A percentile compares a stretch with the other conserved stretches of the same genome.
These are phyloP conservation scores for Coemansia sp. DNA, from an alignment of 192 early-diverging fungal genomes.

Conservation along the genomic window DNA sequence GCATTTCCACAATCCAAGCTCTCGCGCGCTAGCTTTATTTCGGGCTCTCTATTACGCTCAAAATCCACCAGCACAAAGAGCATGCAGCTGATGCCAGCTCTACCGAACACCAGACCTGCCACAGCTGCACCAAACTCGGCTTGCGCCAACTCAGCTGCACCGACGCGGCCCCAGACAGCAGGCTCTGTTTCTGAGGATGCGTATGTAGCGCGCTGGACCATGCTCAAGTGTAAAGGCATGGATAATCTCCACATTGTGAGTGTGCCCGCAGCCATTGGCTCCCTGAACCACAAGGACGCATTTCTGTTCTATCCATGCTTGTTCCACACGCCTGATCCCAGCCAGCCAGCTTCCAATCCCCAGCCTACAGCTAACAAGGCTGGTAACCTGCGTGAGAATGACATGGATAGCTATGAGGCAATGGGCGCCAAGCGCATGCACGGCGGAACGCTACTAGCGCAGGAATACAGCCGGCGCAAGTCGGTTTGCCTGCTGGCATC, in stretches of 20 bases:
- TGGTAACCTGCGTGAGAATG: neutral
- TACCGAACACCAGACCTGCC: neutral
- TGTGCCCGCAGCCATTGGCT: constrained; percentile 29
- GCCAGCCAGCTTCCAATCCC: neutral
- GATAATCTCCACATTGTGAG: constrained; percentile 46
- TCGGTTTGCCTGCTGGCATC: constrained; percentile 40
- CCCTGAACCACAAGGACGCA: constrained; percentile 51
- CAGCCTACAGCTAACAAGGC: neutral
- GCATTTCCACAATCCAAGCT: constrained; percentile 11
- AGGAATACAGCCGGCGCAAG: constrained; percentile 38
- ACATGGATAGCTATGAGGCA: neutral
- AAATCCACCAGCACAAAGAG: neutral
- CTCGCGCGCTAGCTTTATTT: constrained; percentile 10
- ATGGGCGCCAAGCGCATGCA: neutral
- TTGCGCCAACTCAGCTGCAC: neutral
- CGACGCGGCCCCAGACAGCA: neutral
- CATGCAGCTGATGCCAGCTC: neutral
- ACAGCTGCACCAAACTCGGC: neutral
- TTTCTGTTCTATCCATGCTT: constrained; percentile 49
- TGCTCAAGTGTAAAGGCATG: constrained; percentile 53
- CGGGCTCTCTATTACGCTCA: constrained; percentile 4
- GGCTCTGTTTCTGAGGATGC: neutral
- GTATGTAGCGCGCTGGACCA: constrained; percentile 33
- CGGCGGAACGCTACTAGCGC: constrained; percentile 18
- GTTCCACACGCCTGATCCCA: constrained; percentile 15